Evolutionary conservation across 179 eudicot species (phyloP).

Genomic region (Beta corolliflora): DNA sequence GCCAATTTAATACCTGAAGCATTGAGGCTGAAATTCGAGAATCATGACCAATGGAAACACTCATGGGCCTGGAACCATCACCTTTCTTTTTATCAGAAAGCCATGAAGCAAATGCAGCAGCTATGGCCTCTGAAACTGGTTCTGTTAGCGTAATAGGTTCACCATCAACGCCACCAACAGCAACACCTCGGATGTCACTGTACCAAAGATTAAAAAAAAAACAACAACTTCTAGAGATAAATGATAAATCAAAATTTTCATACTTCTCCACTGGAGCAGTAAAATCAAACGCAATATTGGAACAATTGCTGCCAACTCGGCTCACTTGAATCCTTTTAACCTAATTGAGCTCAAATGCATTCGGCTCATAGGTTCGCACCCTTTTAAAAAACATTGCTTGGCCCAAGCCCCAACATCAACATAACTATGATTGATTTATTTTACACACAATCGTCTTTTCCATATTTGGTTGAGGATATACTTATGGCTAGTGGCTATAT

Average conservation of each 20-base stretch:
- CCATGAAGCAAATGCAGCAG: conserved; percentile 96
- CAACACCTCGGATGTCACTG: conserved; percentile 99
- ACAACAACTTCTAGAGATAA: background rate
- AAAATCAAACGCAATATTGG: background rate
- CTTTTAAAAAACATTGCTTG: too few relatives aligned
- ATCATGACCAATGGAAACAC: conserved; percentile 90
- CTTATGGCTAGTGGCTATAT: background rate
- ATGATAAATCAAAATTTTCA: background rate
- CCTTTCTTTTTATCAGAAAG: conserved; percentile 69
- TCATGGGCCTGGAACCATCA: conserved; percentile 55
- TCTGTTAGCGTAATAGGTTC: conserved; percentile 90
- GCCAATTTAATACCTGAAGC: conserved; percentile 59
- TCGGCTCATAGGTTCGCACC: too few relatives aligned
- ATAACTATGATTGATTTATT: too few relatives aligned
- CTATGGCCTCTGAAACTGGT: conserved; percentile 95
- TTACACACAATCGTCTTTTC: too few relatives aligned
- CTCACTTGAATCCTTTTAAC: too few relatives aligned
- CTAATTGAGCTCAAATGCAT: background rate
- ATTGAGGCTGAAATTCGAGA: conserved; percentile 90
- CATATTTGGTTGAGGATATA: too few relatives aligned
- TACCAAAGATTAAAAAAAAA: background rate
- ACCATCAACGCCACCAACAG: conserved; percentile 92
- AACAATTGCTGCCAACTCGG: background rate
- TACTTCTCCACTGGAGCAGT: background rate
- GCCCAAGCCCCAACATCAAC: too few relatives aligned